Evolutionary conservation across 495 filamentous ascomycete genomes (phyloP), one percentile per base, ranked within the genome.

Genomic region (Clavariopsis aquatica): DNA sequence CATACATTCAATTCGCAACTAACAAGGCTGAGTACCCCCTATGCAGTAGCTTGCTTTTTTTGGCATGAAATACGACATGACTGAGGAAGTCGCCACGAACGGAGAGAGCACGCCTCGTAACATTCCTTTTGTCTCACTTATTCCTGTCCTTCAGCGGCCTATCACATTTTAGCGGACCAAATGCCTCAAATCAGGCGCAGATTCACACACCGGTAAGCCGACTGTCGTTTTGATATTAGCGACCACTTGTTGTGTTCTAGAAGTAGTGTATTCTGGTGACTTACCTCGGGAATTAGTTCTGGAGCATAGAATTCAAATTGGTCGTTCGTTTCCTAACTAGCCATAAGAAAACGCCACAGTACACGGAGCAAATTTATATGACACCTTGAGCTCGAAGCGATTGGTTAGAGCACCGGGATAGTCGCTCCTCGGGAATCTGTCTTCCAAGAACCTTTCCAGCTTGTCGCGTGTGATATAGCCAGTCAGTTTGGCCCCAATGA

Each of bases 301-400:
- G 56, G 56, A 12, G 38, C 56, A 5, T 28, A 59, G 24, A 59
- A 59, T 47, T 59, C 56, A 34, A 19, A 59, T 49, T 49, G 34
- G 26, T 49, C 29, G 13, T 59, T 28, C 24, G 22, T 59, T 47
- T 59, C 56, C 56, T 59, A 3, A 49, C 10, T 12, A 29, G 23
- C 23, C 4, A 12, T 23, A 8, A 24, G 36, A 19, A 34, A 26
- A 38, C 34, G 19, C 28, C 36, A 49, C 23, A 36, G 12, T 10
- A 46, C 27, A 4, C 6, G 6, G 52, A 5, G 26, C n/a, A 38
- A 24, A 2, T 19, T 34, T 17, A 5, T 6, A 19, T 4, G 26
- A 19, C 7, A 56, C 52, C 26, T 56, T 56, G 27, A 56, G 19
- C n/a, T 15, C 52, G 29, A 56, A 56, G 17, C 27, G 17, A 17